phyloP scores from a whole-genome alignment of 2,329 filamentous ascomycete genomes.

The Metarhizium robertsii region DNA sequence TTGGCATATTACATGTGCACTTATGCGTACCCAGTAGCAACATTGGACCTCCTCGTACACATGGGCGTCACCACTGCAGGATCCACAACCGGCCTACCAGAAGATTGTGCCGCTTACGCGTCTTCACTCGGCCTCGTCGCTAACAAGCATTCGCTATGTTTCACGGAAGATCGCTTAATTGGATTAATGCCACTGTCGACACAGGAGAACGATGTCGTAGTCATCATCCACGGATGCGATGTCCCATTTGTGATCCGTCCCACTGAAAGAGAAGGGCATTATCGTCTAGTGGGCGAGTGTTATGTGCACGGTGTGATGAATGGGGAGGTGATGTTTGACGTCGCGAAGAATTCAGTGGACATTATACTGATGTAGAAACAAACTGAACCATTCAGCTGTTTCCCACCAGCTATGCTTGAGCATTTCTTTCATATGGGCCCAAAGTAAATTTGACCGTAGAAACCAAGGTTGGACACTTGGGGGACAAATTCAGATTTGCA shows the following conservation, averaged over 20 bases:
- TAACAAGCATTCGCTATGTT: constrained; percentile 4
- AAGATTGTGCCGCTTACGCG: constrained; percentile 3
- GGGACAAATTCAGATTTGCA: background rate
- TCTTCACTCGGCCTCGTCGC: background rate
- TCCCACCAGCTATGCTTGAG: background rate
- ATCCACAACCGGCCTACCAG: constrained; percentile 1
- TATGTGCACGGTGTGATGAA: constrained; percentile 11
- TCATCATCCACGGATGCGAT: constrained; percentile 7
- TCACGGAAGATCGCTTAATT: constrained; percentile 4
- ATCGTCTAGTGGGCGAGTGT: constrained; percentile 6
- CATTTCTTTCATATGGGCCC: background rate
- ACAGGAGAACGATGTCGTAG: constrained; percentile 4
- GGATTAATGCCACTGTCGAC: constrained; percentile 6
- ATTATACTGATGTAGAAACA: constrained; percentile 1
- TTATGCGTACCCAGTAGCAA: background rate
- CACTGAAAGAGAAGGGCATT: background rate
- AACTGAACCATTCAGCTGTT: background rate
- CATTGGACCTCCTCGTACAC: background rate
- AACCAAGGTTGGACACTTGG: background rate
- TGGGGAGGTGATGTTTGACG: constrained; percentile 5
- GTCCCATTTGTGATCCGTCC: constrained; percentile 7
- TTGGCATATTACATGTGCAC: constrained; percentile 1
- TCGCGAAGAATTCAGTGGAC: background rate
- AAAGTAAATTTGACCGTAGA: background rate
- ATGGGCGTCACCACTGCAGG: constrained; percentile 1